Evolutionary conservation across 495 filamentous ascomycete genomes (phyloP).

Genomic region (Aspergillus cavernicola): DNA sequence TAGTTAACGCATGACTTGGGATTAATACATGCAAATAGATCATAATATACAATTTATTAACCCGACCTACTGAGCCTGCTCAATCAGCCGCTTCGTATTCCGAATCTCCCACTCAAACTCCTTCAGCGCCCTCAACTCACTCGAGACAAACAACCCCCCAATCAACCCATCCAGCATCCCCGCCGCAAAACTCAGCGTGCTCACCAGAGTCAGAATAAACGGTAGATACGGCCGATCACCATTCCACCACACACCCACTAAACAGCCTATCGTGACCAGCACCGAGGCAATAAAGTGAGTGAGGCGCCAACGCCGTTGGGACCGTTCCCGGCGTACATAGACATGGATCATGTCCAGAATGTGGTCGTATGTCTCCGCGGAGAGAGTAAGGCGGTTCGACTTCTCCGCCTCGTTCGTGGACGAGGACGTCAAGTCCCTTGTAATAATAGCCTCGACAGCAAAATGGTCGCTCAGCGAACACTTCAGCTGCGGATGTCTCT

Average conservation of each 20-base stretch:
- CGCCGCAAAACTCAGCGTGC: conserved; percentile 67
- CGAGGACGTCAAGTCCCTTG: conserved; percentile 14
- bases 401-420: conserved; percentile 2
- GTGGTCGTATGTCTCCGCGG: conserved; percentile 59
- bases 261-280: conserved; percentile 62
- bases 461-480: conserved; percentile 95
- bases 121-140: conserved; percentile 77
- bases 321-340: conserved; percentile 64
- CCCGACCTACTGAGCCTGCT: conserved; percentile 15
- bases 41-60: background rate
- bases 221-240: conserved; percentile 65
- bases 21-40: too few relatives aligned
- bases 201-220: conserved; percentile 76
- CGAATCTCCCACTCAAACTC: conserved; percentile 94
- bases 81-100: conserved; percentile 53
- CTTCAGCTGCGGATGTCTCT: conserved; percentile 71
- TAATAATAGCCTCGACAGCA: conserved; percentile 56
- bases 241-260: conserved; percentile 81
- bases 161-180: conserved; percentile 82
- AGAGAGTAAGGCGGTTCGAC: conserved; percentile 38
- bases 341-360: conserved; percentile 63
- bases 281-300: conserved; percentile 68
- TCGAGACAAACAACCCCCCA: conserved; percentile 78
- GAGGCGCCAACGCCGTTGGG: conserved; percentile 66
- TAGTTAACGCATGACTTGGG: too few relatives aligned